Conservation (phyloP, 305 asterid genomes). For the Fraxinus latifolia region DNA sequence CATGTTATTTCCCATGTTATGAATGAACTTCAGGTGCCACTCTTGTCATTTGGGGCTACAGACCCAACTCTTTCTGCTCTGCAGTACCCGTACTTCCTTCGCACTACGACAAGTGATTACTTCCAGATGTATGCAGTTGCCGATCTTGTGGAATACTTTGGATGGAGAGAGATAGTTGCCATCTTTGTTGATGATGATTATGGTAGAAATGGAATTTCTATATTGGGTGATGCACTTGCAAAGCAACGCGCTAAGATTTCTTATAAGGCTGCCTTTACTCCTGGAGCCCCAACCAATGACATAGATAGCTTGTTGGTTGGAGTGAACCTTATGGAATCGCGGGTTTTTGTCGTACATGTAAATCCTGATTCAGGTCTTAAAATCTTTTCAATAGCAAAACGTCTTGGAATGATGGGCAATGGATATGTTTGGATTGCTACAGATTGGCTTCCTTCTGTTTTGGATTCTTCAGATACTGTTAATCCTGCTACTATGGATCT, state of each 20-base stretch:
- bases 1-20: slow-evolving; percentile 61
- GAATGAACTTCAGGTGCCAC: slow-evolving; percentile 71
- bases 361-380: slow-evolving; percentile 62
- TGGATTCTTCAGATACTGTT: slow-evolving; percentile 49
- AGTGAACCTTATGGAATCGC: slow-evolving; percentile 58
- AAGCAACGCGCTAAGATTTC: slow-evolving; percentile 54
- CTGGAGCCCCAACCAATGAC: slow-evolving; percentile 37
- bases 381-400: slow-evolving; percentile 46
- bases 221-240: slow-evolving; percentile 57
- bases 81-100: slow-evolving; percentile 72
- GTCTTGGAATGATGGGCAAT: slow-evolving; percentile 59
- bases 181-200: slow-evolving; percentile 67
- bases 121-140: slow-evolving; percentile 81
- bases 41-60: slow-evolving; percentile 77
- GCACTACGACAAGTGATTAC: slow-evolving; percentile 60
- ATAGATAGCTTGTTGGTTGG: slow-evolving; percentile 44
- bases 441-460: slow-evolving; percentile 77
- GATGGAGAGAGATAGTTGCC: slow-evolving; percentile 69
- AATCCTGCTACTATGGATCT: slow-evolving; percentile 37
- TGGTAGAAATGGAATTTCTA: slow-evolving; percentile 73
- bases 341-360: slow-evolving; percentile 76
- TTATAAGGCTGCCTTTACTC: slow-evolving; percentile 56
- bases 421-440: slow-evolving; percentile 84
- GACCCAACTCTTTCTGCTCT: slow-evolving; percentile 77
- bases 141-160: slow-evolving; percentile 48